These are phyloP conservation scores for Suhomyces emberorum DNA, from an alignment of 805 yeast genomes.

Conservation along the genomic window DNA sequence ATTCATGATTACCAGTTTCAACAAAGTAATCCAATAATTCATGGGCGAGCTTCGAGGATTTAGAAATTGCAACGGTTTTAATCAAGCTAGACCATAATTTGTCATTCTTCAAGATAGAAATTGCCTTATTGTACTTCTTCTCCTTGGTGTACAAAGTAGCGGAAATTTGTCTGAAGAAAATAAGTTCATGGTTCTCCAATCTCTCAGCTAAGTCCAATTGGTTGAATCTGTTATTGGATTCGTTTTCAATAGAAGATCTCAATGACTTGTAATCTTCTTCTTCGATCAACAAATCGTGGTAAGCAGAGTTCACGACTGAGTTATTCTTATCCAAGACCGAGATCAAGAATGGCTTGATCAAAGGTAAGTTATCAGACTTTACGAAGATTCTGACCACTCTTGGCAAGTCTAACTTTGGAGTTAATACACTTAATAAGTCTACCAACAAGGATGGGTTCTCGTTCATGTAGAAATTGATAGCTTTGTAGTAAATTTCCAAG, in stretches of 20 bases:
- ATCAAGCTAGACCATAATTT: constrained; percentile 94
- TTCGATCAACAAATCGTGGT: constrained; percentile 92
- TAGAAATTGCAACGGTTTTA: constrained; percentile 83
- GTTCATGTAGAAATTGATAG: constrained; percentile 87
- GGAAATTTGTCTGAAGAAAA: constrained; percentile 94
- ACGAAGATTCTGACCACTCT: constrained; percentile 93
- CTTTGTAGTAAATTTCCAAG: constrained; percentile 94
- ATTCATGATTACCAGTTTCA: constrained; percentile 94
- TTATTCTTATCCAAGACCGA: constrained; percentile 88
- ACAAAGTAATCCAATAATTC: constrained; percentile 89
- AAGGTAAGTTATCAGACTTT: constrained; percentile 92
- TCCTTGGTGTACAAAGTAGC: constrained; percentile 91
- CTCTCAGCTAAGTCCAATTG: constrained; percentile 88
- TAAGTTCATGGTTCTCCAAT: constrained; percentile 84
- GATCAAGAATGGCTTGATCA: constrained; percentile 91
- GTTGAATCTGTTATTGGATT: constrained; percentile 83
- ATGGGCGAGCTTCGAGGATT: constrained; percentile 76
- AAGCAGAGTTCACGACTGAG: constrained; percentile 88
- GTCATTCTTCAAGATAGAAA: constrained; percentile 84
- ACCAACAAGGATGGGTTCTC: constrained; percentile 89
- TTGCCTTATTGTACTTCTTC: constrained; percentile 89
- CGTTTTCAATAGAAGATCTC: constrained; percentile 74
- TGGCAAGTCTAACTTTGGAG: constrained; percentile 89
- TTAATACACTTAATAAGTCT: constrained; percentile 78
- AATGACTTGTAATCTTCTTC: constrained; percentile 94